phyloP scores from a whole-genome alignment of 306 rosid genomes.

The Arachis stenosperma region DNA sequence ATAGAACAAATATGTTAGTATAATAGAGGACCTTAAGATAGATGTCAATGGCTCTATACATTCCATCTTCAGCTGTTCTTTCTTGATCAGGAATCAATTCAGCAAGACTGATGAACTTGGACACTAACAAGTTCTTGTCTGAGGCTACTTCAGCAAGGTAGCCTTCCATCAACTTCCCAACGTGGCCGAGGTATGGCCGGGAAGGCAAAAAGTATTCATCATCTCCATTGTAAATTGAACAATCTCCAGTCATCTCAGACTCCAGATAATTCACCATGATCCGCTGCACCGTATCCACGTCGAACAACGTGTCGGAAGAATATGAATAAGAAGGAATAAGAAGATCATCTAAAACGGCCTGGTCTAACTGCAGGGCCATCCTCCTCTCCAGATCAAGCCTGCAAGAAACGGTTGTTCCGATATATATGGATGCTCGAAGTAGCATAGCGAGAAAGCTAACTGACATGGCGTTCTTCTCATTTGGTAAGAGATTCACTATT shows the following conservation, averaged over 20 bases:
- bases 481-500: conserved; percentile 82
- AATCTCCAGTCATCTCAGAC: conserved; percentile 41
- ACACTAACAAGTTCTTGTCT: conserved; percentile 63
- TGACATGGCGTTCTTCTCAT: conserved; percentile 75
- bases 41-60: conserved; percentile 90
- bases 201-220: conserved; percentile 63
- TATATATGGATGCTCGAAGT: conserved; percentile 75
- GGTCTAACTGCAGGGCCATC: conserved; percentile 73
- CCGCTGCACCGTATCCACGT: conserved; percentile 77
- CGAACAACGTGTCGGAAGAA: conserved; percentile 70
- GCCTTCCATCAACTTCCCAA: conserved; percentile 78
- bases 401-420: conserved; percentile 85
- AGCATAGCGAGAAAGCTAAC: conserved; percentile 87
- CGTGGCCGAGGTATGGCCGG: conserved; percentile 53
- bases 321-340: conserved; percentile 78
- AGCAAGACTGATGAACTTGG: conserved; percentile 66
- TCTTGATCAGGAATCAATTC: conserved; percentile 84
- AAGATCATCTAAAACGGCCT: conserved; percentile 84
- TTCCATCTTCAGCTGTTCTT: conserved; percentile 78
- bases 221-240: conserved; percentile 45
- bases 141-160: conserved; percentile 86
- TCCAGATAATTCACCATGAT: conserved; percentile 69
- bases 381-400: conserved; percentile 89
- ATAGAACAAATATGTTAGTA: not conserved
- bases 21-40: conserved; percentile 70